These are phyloP conservation scores for Pichia kluyveri DNA, from an alignment of 805 yeast genomes.

Conservation along the genomic window DNA sequence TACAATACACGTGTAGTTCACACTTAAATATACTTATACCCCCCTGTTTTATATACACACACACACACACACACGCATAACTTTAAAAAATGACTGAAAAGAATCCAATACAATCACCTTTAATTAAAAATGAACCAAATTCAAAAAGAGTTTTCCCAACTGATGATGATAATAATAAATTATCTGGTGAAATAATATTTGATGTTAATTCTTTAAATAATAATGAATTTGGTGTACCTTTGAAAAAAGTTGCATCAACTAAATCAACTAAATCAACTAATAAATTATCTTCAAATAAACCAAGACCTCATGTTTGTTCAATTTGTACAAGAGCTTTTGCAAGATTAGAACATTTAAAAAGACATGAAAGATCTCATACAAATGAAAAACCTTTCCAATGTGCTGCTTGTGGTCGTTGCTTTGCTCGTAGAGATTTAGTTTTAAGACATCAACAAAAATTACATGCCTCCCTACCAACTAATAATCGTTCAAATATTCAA, in stretches of 20 bases:
- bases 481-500: constrained; percentile 24
- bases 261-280: constrained; percentile 53
- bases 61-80: too few relatives aligned
- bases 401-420: constrained; percentile 92
- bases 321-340: constrained; percentile 96
- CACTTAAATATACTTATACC: too few relatives aligned
- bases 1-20: too few relatives aligned
- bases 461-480: constrained; percentile 48
- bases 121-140: too few relatives aligned
- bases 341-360: constrained; percentile 82
- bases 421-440: constrained; percentile 83
- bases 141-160: too few relatives aligned
- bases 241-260: constrained; percentile 27
- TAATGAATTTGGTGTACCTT: constrained; percentile 2
- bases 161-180: not conserved
- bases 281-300: constrained; percentile 45
- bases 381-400: constrained; percentile 95
- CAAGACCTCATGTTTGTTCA: constrained; percentile 85
- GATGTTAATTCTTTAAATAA: not conserved
- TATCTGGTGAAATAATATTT: not conserved
- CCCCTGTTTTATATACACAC: too few relatives aligned
- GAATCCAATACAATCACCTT: too few relatives aligned
- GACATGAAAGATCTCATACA: constrained; percentile 92
- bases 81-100: too few relatives aligned
- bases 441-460: constrained; percentile 92